Base-by-base conservation (phyloP, 768 basidiomycete species). In the Psilocybe cyanescens region DNA sequence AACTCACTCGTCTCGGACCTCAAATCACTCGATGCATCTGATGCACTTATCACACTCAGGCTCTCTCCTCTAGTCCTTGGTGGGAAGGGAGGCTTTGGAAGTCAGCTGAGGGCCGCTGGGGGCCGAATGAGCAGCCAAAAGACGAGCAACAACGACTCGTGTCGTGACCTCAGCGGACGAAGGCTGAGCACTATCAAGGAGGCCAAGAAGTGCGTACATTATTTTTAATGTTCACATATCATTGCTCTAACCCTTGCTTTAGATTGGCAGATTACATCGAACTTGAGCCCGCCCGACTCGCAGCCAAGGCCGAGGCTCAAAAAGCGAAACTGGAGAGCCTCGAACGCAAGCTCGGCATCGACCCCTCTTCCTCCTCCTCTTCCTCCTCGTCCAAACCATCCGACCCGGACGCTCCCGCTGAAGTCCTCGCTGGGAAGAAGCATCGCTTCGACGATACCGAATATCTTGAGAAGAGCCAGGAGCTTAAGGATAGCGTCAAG, bases 41-140 rank as follows among this genome's bases (percentile, higher is more conserved):
- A 63, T 14, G 69, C 66, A 11, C 74, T 91, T 29, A 78, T 94
- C n/a, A 80, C 83, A 2, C 78, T 98, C 1, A 83, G 93, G 0
- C 80, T 97, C n/a, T 78, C 83, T 1, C 90, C 94, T 0, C 80
- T 89, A 28, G 71, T 98, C 6, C 80, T 82, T 2, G 97, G 97
- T 52, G 97, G 97, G 17, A 99, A 99, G 76, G 97, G 97, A 73
- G 97, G 97, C 35, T 99, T 99, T 70, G 97, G 97, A 3, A 93
- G 91, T 16, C 95, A 98, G 79, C 81, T 99, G 65, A 86, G 97
- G 73, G 97, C 97, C 0, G 97, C 97, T 12, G 97, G 97, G 65
- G 97, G 97, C 11, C 86, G 97, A 33, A 99, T 99, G 97, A 94
- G 91, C 70, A 92, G 90, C 67, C 94, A 95, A 79, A 95, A 95